Evolutionary conservation across 352 stramenopile genomes (phyloP), one percentile per base, ranked within the genome.

Genomic region (Phytophthora rubi): DNA sequence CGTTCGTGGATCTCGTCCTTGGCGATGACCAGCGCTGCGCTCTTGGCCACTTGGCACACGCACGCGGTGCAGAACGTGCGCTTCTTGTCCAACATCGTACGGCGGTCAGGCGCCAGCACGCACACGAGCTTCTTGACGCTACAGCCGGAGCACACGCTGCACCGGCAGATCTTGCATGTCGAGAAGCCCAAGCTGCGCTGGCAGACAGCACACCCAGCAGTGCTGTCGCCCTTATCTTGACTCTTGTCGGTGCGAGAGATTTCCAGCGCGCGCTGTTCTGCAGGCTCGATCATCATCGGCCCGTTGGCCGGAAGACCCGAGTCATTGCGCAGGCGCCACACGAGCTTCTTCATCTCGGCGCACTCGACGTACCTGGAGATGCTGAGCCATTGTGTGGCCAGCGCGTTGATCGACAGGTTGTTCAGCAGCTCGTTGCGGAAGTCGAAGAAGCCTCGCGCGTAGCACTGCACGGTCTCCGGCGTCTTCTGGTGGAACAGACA

Each of bases 281-380:
- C 1, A 3, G 70, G 68, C 30, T 76, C 56, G 32, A 80, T 63
- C 9, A 39, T 15, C 54, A 73, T 67, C 13, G 72, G 72, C 0
- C 68, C 68, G 37, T 58, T 70, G 4, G 69, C 53, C n/a, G 73
- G 30, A 30, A 76, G 52, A 1, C 69, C 72, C 30, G 64, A 74
- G 49, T 76, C 73, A 30, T 66, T 77, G 59, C 75, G 78, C 57
- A 89, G 58, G 30, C 70, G 75, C 68, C 81, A 89, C 69, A 80
- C 73, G 30, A 92, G 68, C 59, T 92, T 92, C 69, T 90, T 90
- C 71, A 89, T 86, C 64, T 84, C 77, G 15, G 81, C 79, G 57
- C 76, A 84, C 57, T 89, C 60, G 55, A 77, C 18, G 55, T 63
- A 64, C 56, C 65, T 72, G 23, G 77, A 68, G 16, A 73, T 76